Evolutionary conservation across 148 eudicot species (phyloP).

Genomic region (Camellia sinensis): DNA sequence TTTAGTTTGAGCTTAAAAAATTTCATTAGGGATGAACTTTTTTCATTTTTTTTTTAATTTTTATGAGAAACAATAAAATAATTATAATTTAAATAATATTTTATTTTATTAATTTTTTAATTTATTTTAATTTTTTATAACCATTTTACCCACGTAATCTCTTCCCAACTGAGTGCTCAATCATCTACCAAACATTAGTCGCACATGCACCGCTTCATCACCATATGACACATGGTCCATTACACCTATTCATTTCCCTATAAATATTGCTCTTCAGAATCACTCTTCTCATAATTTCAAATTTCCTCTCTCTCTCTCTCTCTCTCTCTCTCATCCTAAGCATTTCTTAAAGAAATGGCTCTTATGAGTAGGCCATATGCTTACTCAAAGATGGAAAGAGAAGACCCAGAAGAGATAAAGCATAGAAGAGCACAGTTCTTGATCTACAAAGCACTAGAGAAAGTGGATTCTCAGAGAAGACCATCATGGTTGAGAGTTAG

Average conservation of each 20-base stretch:
- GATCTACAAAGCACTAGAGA: constrained; percentile 66
- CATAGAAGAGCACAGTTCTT: constrained; percentile 63
- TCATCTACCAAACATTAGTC: no score
- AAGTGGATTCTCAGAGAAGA: constrained; percentile 37
- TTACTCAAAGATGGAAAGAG: constrained; percentile 53
- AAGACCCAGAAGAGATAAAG: constrained; percentile 51
- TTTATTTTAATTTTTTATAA: no score
- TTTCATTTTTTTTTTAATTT: no score
- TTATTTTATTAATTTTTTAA: no score
- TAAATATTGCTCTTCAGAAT: constrained; percentile 18
- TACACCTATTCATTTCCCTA: constrained; percentile 12
- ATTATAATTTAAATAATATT: no score
- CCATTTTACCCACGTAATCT: no score
- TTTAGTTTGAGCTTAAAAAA: no score
- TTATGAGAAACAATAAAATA: no score
- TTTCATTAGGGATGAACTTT: no score
- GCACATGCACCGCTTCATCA: no score
- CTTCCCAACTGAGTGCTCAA: no score
- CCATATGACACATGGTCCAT: no score
- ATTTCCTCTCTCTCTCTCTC: background rate
- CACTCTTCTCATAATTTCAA: background rate
- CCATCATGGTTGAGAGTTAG: constrained; percentile 51
- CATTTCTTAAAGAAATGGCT: constrained; percentile 14
- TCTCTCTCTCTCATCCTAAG: constrained; percentile 8
- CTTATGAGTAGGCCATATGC: constrained; percentile 30